These are phyloP conservation scores for Penicillium samsonianum DNA, from an alignment of 495 filamentous ascomycete species.

Conservation along the genomic window DNA sequence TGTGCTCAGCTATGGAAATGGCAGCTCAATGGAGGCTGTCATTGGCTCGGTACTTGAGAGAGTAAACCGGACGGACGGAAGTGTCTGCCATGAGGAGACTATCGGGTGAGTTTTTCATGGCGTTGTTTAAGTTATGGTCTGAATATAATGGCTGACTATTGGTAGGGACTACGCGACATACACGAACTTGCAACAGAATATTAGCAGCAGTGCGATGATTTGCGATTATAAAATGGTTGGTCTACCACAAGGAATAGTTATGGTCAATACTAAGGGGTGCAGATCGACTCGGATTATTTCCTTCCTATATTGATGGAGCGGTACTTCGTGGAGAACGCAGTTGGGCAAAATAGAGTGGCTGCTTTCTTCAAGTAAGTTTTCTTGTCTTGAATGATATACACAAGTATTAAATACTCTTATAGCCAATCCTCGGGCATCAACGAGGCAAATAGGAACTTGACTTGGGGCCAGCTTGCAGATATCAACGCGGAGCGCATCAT, in stretches of 20 bases:
- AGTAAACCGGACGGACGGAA: slow-evolving; percentile 59
- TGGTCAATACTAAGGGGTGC: no score
- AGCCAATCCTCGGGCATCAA: no score
- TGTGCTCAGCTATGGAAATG: slow-evolving; percentile 57
- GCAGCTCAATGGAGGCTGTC: slow-evolving; percentile 60
- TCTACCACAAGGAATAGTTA: no score
- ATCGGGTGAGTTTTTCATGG: slow-evolving; percentile 52
- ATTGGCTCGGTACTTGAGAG: slow-evolving; percentile 61
- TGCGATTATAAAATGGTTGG: slow-evolving; percentile 68
- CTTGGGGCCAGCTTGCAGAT: slow-evolving; percentile 52
- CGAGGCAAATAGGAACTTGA: slow-evolving; percentile 50
- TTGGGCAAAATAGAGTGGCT: slow-evolving; percentile 41
- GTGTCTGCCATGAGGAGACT: slow-evolving; percentile 64
- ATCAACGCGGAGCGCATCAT: slow-evolving; percentile 60
- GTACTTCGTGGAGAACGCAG: slow-evolving; percentile 55
- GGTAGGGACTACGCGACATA: slow-evolving; percentile 68
- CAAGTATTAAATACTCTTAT: no score
- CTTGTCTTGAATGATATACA: no score
- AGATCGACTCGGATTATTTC: slow-evolving; percentile 64
- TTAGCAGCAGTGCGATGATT: slow-evolving; percentile 50
- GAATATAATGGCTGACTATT: no score
- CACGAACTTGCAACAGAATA: slow-evolving; percentile 54
- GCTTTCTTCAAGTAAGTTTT: slow-evolving; percentile 53
- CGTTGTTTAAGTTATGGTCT: no score
- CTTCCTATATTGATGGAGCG: slow-evolving; percentile 57